Percentiles rank a stretch among this genome's conserved stretches.
phyloP scores from a whole-genome alignment of 768 basidiomycete genomes.

The Trametopsis cervina region DNA sequence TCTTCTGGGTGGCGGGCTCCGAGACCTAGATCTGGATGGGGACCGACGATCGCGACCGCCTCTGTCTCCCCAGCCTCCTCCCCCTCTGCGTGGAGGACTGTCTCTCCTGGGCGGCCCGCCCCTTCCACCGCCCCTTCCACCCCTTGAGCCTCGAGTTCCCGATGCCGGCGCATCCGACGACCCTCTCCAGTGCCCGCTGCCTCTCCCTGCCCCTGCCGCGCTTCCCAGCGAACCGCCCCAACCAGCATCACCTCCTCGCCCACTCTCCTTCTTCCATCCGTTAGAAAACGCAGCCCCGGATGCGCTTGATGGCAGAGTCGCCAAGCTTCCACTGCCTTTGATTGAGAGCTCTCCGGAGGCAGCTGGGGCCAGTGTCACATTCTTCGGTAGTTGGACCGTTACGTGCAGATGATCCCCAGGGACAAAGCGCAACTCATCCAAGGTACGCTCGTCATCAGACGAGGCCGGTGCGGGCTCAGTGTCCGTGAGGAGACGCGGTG shows the following conservation, averaged over 20 bases:
- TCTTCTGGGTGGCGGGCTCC: constrained; percentile 37
- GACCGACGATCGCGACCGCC: constrained; percentile 28
- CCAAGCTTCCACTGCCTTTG: constrained; percentile 42
- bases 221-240: constrained; percentile 37
- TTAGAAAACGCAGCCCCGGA: constrained; percentile 22
- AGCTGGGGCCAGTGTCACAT: constrained; percentile 33
- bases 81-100: constrained; percentile 23
- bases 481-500: constrained; percentile 57
- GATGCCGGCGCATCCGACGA: constrained; percentile 46
- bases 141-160: constrained; percentile 39
- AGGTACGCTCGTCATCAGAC: constrained; percentile 43
- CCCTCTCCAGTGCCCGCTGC: constrained; percentile 67
- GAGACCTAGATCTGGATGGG: constrained; percentile 32
- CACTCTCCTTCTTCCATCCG: constrained; percentile 28
- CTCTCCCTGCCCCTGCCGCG: constrained; percentile 40
- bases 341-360: constrained; percentile 42
- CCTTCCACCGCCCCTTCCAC: constrained; percentile 34
- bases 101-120: constrained; percentile 26
- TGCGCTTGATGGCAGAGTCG: constrained; percentile 30
- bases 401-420: constrained; percentile 77
- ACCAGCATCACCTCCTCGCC: constrained; percentile 36
- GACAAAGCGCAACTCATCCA: constrained; percentile 74
- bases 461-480: constrained; percentile 21
- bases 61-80: constrained; percentile 34
- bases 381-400: constrained; percentile 71